Conservation (phyloP, 2,329 filamentous ascomycete genomes). For the Emergomyces pasteurianus region DNA sequence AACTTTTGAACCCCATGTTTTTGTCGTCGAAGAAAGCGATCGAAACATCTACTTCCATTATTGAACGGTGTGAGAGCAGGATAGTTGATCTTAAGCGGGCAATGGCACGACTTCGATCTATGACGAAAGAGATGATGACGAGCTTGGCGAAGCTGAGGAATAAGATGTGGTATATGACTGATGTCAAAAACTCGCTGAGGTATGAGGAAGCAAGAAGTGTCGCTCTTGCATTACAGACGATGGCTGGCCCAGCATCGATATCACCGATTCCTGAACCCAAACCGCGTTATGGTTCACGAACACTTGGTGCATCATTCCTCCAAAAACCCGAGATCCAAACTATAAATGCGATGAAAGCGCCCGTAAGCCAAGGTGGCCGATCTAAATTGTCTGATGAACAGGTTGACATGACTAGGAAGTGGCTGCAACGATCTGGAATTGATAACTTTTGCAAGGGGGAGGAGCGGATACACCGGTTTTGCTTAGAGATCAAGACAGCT, state of each 20-base stretch:
- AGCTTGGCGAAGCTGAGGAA: constrained; percentile 66
- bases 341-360: constrained; percentile 74
- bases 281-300: constrained; percentile 33
- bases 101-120: constrained; percentile 62
- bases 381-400: constrained; percentile 97
- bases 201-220: constrained; percentile 84
- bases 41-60: constrained; percentile 20
- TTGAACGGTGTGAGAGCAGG: constrained; percentile 26
- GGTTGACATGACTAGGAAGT: constrained; percentile 68
- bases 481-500: constrained; percentile 76
- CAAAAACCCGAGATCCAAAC: constrained; percentile 74
- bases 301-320: constrained; percentile 48
- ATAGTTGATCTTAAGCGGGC: constrained; percentile 74
- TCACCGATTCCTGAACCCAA: constrained; percentile 20
- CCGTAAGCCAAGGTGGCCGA: constrained; percentile 72
- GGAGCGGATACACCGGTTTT: constrained; percentile 88
- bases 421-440: constrained; percentile 69
- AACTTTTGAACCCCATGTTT: constrained; percentile 61
- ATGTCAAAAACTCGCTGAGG: constrained; percentile 77
- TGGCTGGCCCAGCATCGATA: constrained; percentile 49
- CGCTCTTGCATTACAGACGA: constrained; percentile 76
- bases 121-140: constrained; percentile 63
- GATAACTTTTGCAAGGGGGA: constrained; percentile 93
- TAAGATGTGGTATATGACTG: constrained; percentile 98
- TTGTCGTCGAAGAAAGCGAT: constrained; percentile 34